Percentiles rank a stretch among this genome's conserved stretches.
These are phyloP conservation scores for Mortierella sp. DNA, from an alignment of 371 early-diverging fungal genomes.

Conservation along the genomic window DNA sequence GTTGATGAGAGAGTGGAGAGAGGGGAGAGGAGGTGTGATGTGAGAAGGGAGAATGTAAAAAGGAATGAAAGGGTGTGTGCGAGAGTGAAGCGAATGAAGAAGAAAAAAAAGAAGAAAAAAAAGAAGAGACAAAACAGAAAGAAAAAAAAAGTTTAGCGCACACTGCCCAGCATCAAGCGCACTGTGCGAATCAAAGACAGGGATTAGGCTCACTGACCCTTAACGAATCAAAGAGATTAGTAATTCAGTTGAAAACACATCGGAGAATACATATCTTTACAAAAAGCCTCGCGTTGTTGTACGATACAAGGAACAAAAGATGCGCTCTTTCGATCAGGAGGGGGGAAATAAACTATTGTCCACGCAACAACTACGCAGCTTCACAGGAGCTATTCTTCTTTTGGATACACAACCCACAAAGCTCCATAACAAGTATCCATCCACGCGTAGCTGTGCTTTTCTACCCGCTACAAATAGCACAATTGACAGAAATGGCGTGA, in stretches of 20 bases:
- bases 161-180: not conserved
- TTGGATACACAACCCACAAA: not conserved
- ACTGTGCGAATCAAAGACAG: not conserved
- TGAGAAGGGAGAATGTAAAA: not conserved
- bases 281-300: not conserved
- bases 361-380: conserved; percentile 7
- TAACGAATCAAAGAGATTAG: conserved; percentile 12
- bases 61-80: not conserved
- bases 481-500: conserved; percentile 9
- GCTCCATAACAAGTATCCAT: not conserved
- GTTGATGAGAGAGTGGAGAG: not conserved
- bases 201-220: conserved; percentile 9
- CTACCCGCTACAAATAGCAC: not conserved
- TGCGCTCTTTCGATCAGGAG: not conserved
- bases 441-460: not conserved
- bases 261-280: not conserved
- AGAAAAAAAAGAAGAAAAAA: conserved; percentile 9
- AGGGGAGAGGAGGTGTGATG: not conserved
- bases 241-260: not conserved
- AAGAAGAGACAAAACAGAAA: conserved; percentile 44
- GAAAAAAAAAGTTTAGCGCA: conserved; percentile 11
- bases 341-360: not conserved
- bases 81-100: conserved; percentile 1
- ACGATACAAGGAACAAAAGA: not conserved
- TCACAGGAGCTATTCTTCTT: not conserved